Evolutionary conservation across 192 early-diverging fungal genomes (phyloP).

Genomic region (Umbelopsis isabellina): DNA sequence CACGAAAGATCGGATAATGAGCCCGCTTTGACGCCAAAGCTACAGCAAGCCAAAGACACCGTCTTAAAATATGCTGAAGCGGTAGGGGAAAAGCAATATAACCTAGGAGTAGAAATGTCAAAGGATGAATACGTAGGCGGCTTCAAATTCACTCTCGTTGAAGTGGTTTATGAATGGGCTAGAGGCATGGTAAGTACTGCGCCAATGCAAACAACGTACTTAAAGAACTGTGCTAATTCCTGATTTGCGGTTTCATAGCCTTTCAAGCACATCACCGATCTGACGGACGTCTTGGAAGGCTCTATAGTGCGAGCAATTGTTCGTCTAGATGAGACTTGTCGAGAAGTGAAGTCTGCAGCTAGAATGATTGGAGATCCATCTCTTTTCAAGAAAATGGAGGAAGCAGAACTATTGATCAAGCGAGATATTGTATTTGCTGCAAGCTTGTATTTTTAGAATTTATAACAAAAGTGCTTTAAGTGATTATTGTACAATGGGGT

Average conservation of each 20-base stretch:
- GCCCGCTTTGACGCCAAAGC: constrained; percentile 65
- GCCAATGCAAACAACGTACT: neutral
- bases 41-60: constrained; percentile 66
- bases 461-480: constrained; percentile 27
- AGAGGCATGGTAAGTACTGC: constrained; percentile 63
- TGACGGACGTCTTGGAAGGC: constrained; percentile 94
- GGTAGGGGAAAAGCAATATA: constrained; percentile 74
- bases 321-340: constrained; percentile 90
- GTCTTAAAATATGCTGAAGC: constrained; percentile 69
- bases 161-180: constrained; percentile 99
- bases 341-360: constrained; percentile 84
- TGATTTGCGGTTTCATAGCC: constrained; percentile 38
- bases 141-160: constrained; percentile 86
- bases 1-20: constrained; percentile 82
- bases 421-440: constrained; percentile 98
- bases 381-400: constrained; percentile 91
- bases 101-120: constrained; percentile 60
- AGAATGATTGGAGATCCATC: constrained; percentile 87
- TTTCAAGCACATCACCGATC: constrained; percentile 88
- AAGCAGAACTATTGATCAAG: constrained; percentile 82
- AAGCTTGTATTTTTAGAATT: constrained; percentile 54
- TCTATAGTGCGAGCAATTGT: constrained; percentile 95
- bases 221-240: neutral
- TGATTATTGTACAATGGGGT: neutral
- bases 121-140: constrained; percentile 42